phyloP scores from a whole-genome alignment of 257 asterid species.

The Lycium barbarum region DNA sequence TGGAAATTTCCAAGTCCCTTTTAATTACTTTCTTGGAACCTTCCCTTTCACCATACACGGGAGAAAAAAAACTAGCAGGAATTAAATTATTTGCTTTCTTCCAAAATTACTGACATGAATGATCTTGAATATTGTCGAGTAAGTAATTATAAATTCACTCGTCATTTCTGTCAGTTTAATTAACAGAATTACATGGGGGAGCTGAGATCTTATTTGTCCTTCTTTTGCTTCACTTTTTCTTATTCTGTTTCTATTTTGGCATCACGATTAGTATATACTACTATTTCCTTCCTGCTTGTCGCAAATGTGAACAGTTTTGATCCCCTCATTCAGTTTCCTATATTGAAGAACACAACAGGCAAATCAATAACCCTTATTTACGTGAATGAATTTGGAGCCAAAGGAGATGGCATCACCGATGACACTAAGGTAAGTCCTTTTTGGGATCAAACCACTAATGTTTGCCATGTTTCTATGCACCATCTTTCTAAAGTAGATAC shows the following conservation, averaged over 20 bases:
- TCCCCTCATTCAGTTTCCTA: constrained; percentile 46
- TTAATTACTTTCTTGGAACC: constrained; percentile 23
- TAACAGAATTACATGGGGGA: not conserved
- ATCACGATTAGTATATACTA: not conserved
- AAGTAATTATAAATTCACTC: not conserved
- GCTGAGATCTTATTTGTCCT: not conserved
- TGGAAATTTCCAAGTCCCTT: not conserved
- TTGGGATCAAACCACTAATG: not conserved
- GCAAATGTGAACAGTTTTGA: constrained; percentile 38
- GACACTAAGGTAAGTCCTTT: constrained; percentile 53
- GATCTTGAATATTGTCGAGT: not conserved
- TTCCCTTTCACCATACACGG: not conserved
- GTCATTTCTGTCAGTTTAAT: not conserved
- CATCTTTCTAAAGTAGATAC: too few relatives aligned
- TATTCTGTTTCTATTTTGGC: not conserved
- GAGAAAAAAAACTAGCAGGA: not conserved
- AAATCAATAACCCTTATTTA: constrained; percentile 45
- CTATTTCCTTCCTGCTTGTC: not conserved
- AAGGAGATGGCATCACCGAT: constrained; percentile 67
- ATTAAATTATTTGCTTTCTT: not conserved
- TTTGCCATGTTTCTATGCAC: not conserved
- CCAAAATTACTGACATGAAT: too few relatives aligned
- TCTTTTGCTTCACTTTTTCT: not conserved
- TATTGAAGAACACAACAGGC: constrained; percentile 41
- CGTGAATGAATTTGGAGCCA: constrained; percentile 66